Conservation (phyloP, 2,329 filamentous ascomycete genomes). For the Claviceps humidiphila region DNA sequence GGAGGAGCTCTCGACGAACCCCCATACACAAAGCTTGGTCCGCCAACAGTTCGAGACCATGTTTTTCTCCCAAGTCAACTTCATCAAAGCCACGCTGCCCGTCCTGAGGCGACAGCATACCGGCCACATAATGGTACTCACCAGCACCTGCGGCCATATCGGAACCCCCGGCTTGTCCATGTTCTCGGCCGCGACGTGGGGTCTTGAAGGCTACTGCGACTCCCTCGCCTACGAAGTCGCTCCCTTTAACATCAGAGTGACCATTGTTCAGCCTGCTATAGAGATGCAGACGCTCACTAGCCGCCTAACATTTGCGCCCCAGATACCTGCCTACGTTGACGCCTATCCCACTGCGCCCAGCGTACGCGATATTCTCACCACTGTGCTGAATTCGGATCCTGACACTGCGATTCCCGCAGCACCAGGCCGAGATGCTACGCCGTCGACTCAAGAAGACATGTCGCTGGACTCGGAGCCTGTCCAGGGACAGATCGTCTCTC, state of each 20-base stretch:
- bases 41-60: constrained; percentile 88
- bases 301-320: constrained; percentile 70
- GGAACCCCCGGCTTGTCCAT: constrained; percentile 84
- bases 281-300: constrained; percentile 83
- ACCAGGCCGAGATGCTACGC: constrained; percentile 15
- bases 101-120: constrained; percentile 66
- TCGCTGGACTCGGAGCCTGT: constrained; percentile 21
- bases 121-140: constrained; percentile 82
- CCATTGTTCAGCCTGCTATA: constrained; percentile 89
- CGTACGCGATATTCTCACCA: constrained; percentile 69
- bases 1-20: constrained; percentile 69
- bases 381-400: constrained; percentile 64
- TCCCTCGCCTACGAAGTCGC: constrained; percentile 91
- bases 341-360: constrained; percentile 51
- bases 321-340: constrained; percentile 42
- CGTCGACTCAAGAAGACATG: constrained; percentile 18
- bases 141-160: constrained; percentile 82
- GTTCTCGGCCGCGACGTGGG: constrained; percentile 89
- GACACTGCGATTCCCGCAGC: constrained; percentile 37
- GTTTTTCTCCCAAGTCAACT: constrained; percentile 92
- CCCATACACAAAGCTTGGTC: constrained; percentile 62
- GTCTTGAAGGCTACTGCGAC: constrained; percentile 90
- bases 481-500: constrained; percentile 38
- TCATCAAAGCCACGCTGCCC: constrained; percentile 79
- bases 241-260: constrained; percentile 93